phyloP scores from a whole-genome alignment of 805 yeast genomes.

The Debaryomyces hansenii region DNA sequence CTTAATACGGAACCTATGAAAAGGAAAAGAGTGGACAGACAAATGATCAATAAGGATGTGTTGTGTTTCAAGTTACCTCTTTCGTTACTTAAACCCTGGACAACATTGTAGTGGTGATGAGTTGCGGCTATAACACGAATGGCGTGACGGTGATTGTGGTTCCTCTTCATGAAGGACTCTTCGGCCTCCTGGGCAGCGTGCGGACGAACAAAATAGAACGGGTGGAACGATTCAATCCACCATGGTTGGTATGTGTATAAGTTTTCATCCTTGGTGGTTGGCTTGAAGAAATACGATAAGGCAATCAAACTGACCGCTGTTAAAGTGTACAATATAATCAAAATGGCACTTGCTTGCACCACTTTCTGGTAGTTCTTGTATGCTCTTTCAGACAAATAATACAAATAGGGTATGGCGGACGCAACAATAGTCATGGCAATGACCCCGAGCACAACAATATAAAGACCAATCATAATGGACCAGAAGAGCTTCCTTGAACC shows the following conservation, averaged over 20 bases:
- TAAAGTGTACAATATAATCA: constrained; percentile 47
- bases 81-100: constrained; percentile 39
- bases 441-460: constrained; percentile 53
- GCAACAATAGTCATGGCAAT: constrained; percentile 65
- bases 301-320: constrained; percentile 50
- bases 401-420: constrained; percentile 60
- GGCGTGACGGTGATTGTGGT: constrained; percentile 51
- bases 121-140: constrained; percentile 64
- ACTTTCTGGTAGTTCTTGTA: constrained; percentile 21
- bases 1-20: constrained; percentile 54
- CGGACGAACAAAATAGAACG: constrained; percentile 60
- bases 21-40: constrained; percentile 49
- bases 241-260: constrained; percentile 69
- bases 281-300: constrained; percentile 53
- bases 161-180: constrained; percentile 46
- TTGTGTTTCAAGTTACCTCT: constrained; percentile 52
- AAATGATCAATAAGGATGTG: constrained; percentile 48
- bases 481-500: constrained; percentile 56
- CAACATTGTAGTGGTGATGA: constrained; percentile 37
- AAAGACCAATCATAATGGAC: constrained; percentile 48
- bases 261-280: constrained; percentile 51
- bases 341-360: constrained; percentile 29
- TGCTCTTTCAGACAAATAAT: constrained; percentile 43
- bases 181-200: constrained; percentile 52
- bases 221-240: constrained; percentile 69